phyloP scores from a whole-genome alignment of 1,284 basidiomycete genomes.

The Stereum hirsutum region DNA sequence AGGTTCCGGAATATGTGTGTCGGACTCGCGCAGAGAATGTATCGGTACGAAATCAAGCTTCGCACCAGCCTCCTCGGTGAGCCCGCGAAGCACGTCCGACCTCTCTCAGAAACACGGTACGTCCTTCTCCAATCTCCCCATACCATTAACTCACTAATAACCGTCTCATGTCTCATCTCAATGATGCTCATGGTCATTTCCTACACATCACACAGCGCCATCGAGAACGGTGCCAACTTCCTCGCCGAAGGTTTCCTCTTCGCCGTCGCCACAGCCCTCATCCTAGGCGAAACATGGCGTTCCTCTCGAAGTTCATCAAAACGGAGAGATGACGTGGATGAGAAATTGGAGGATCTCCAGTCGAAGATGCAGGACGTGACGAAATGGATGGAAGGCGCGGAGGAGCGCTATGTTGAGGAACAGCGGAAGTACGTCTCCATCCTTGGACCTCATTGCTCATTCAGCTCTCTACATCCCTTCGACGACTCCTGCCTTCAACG shows the following conservation, averaged over 20 bases:
- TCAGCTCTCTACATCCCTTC: neutral
- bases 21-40: constrained; percentile 73
- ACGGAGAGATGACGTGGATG: constrained; percentile 68
- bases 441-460: neutral
- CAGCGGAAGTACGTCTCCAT: constrained; percentile 31
- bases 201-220: constrained; percentile 43
- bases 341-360: constrained; percentile 56
- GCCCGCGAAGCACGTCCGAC: constrained; percentile 67
- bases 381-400: constrained; percentile 36
- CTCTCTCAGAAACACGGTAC: constrained; percentile 76
- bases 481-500: too few relatives aligned
- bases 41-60: constrained; percentile 69
- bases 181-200: neutral
- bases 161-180: neutral
- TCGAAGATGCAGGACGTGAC: constrained; percentile 36
- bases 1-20: constrained; percentile 72
- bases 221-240: constrained; percentile 82
- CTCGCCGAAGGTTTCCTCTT: constrained; percentile 87
- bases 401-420: constrained; percentile 34
- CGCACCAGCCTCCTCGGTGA: constrained; percentile 78
- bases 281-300: constrained; percentile 74
- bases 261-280: constrained; percentile 65
- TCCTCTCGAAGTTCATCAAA: constrained; percentile 66
- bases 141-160: neutral
- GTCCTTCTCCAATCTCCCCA: constrained; percentile 13